Base-by-base conservation (phyloP, 768 basidiomycete genomes). In the Flagelloscypha sp. region DNA sequence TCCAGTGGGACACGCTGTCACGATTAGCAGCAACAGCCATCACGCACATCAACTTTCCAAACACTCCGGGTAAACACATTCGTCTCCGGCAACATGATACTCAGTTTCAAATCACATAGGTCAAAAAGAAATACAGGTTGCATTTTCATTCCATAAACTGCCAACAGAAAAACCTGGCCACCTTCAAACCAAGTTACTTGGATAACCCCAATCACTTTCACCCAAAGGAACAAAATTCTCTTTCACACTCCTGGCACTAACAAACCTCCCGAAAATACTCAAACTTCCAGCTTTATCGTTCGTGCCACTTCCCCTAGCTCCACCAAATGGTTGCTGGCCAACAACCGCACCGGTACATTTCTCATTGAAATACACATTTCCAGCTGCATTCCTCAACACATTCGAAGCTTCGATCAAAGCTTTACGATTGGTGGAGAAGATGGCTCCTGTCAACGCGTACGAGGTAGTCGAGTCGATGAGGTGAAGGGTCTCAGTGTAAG, bases 321-420 rank as follows among this genome's bases (percentile, higher is more conserved):
- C 95, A 31, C 95, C 95, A 54, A 99, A 99, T 8, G 95, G 94
- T 60, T 99, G 93, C 57, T 97, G 93, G 7, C 92, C 94, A 23
- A 98, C 90, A 32, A 88, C 86, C n/a, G 90, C 92, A 21, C 90
- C 90, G 2, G 94, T 99, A 61, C 90, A 98, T 59, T 94, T 93
- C 48, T 97, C 93, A 58, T 97, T 97, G 64, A 92, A 89, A 66
- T 99, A 99, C 38, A 94, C 79, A 57, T 97, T 99, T 3, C 95
- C 95, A 3, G 95, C 88, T 1, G 92, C 70, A 61, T 94, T 84
- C 37, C 90, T 82, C 28, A 99, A 72, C 36, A 70, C 72, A 62
- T 84, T 83, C 27, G 88, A 80, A 2, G 90, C 87, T 22, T 65
- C 63, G 44, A 92, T 60, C 37, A 97, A 74, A 5, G 82, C 89